Percentiles rank a stretch among this genome's conserved stretches.
Evolutionary conservation across 169 alveolate genomes (phyloP).

Genomic region (Plasmodium vinckei): DNA sequence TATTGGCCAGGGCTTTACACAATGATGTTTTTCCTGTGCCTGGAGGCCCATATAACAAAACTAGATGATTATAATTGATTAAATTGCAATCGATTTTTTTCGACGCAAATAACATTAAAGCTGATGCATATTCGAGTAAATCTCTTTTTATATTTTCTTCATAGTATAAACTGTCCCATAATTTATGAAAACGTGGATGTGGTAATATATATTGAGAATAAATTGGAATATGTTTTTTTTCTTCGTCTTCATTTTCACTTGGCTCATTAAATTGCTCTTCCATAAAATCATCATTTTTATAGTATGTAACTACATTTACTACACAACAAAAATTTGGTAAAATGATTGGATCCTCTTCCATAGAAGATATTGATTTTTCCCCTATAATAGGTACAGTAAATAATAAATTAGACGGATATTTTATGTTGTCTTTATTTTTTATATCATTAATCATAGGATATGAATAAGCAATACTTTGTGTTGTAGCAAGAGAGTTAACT

Average conservation of each 20-base stretch:
- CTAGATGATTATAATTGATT: conserved; percentile 84
- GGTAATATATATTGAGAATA: conserved; percentile 85
- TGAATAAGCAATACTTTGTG: conserved; percentile 31
- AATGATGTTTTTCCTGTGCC: conserved; percentile 86
- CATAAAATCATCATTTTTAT: conserved; percentile 70
- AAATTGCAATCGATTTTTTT: conserved; percentile 80
- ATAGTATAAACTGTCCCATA: conserved; percentile 87
- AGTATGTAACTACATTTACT: conserved; percentile 72
- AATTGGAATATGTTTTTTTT: conserved; percentile 70
- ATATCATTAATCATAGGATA: conserved; percentile 25
- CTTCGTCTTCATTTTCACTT: conserved; percentile 70
- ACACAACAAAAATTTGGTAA: conserved; percentile 71
- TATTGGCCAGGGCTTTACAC: conserved; percentile 80
- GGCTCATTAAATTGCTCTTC: conserved; percentile 70
- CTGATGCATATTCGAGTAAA: conserved; percentile 82
- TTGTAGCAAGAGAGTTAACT: conserved; percentile 16
- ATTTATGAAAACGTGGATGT: conserved; percentile 79
- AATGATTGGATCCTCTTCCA: conserved; percentile 75
- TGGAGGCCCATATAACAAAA: conserved; percentile 87
- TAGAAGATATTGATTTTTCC: conserved; percentile 61
- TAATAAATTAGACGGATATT: conserved; percentile 24
- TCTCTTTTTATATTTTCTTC: conserved; percentile 82
- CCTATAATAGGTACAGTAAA: conserved; percentile 75
- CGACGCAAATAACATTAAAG: conserved; percentile 83
- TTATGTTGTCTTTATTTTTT: conserved; percentile 26